Base-by-base conservation (phyloP, 2,329 filamentous ascomycete species). In the Diaporthe sp. region DNA sequence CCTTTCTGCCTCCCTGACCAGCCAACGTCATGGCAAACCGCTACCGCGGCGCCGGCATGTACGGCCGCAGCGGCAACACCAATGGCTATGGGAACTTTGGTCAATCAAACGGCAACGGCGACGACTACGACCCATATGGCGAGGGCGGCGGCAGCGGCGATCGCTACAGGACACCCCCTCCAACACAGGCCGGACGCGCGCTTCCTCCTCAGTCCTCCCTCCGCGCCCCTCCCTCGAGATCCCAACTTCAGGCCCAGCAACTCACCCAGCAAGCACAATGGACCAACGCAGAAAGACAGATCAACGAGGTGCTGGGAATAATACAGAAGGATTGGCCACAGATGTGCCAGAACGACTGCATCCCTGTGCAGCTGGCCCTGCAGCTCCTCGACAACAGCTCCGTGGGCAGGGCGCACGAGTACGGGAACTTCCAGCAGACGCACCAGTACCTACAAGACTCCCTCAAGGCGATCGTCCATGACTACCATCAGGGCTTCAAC, bases 401-500 rank as follows among this genome's bases (percentile, higher is more conserved):
- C 7, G 92, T 99, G 73, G 97, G 97, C 28, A 92, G 97, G 77
- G 96, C 96, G 63, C 93, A 95, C 83, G 95, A 97, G 80, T 96
- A 98, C 83, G 90, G 90, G 77, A 93, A 95, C 79, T 99, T 99
- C 83, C 90, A 94, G 81, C 88, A 93, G 79, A 95, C 95, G 63
- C 95, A 98, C 83, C 89, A 92, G 78, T 95, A 97, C 82, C 90
- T 99, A n/a, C 96, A 99, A 82, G 93, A 94, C 80, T 96, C 96
- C 13, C 88, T 99, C 75, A 98, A 98, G 84, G 92, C 93, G 47
- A 98, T 99, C 80, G 97, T 99, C 37, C 98, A 99, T 84, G 96
- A 99, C 86, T 96, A 99, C 82, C 96, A 99, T 82, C 97, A 99
- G 84, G 97, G 97, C 63, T 99, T 99, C 89, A 99, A 98, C 86